Base-by-base conservation (phyloP, 208 protist genomes). In the Trypanosoma cruzi region DNA sequence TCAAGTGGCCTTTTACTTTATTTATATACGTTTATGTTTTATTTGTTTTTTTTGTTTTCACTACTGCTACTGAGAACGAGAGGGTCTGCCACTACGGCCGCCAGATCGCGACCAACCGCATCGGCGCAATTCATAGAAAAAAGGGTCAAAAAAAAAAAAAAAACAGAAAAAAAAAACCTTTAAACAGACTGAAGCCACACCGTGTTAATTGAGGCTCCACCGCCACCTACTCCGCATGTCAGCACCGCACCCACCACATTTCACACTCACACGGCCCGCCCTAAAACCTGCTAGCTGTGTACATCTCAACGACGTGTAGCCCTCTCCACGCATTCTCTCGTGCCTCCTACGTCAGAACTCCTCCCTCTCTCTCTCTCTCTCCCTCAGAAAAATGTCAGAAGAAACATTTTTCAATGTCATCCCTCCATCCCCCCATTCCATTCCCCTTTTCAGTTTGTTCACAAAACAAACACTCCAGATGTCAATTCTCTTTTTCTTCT, bases 81-180 rank as follows among this genome's bases (percentile, higher is more conserved):
- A 10, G 61, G 22, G 26, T 13, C 3, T 56, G 48, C 5, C 5
- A 44, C 16, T 32, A 64, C 20, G 2, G 44, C 42, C 36, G 18
- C 14, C 46, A 61, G 36, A 26, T 20, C 13, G 26, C 34, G 6
- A 40, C 18, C 7, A 52, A 49, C 0, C 22, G 40, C 8, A 44
- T 44, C 40, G 40, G 40, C 40, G 18, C 40, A 44, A 64, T 1
- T 2, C 26, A 36, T 52, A 48, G 32, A 3, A 52, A 50, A 53
- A 20, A 31, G 11, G 6, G 14, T 18, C 34, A 42, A 63, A 11
- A 34, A 65, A 59, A 26, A 22, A 32, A 59, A 18, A 59, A 59
- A 18, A 40, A 59, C 29, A 59, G 2, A 22, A 68, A 69, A 32
- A 58, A 74, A 36, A 37, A 64, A 66, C n/a, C n/a, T n/a, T n/a